Percentiles rank a stretch among this genome's conserved stretches.
Evolutionary conservation across 2,329 filamentous ascomycete species (phyloP).

Genomic region (Diaporthe sp.): DNA sequence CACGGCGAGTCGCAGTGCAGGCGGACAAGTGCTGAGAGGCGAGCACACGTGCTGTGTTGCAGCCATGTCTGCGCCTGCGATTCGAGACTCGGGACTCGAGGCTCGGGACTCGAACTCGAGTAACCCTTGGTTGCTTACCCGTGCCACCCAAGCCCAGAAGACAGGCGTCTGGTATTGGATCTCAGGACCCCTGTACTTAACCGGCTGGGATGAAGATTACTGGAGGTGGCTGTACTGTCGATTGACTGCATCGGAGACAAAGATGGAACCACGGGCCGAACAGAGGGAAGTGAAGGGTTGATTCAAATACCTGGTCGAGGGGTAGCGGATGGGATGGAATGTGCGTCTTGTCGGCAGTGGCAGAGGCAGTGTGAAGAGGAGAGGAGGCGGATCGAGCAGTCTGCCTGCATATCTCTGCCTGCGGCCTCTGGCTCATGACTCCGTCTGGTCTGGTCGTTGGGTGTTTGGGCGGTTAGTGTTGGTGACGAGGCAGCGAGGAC

Average conservation of each 20-base stretch:
- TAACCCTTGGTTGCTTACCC: background rate
- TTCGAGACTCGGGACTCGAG: background rate
- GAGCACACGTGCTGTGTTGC: slow-evolving; percentile 25
- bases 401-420: background rate
- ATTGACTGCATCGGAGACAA: slow-evolving; percentile 18
- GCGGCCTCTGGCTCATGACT: background rate
- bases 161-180: slow-evolving; percentile 1
- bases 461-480: background rate
- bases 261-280: slow-evolving; percentile 27
- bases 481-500: background rate
- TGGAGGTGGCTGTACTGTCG: slow-evolving; percentile 24
- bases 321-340: background rate
- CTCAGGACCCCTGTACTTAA: slow-evolving; percentile 17
- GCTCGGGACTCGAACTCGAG: slow-evolving; percentile 11
- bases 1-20: slow-evolving; percentile 18
- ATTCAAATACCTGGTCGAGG: background rate
- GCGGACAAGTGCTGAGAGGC: slow-evolving; percentile 25
- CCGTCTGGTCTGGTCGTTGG: background rate
- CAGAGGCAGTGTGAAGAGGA: background rate
- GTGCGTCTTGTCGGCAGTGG: background rate
- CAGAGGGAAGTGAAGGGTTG: background rate
- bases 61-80: background rate
- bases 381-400: background rate
- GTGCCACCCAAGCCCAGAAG: background rate
- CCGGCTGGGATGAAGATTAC: slow-evolving; percentile 9